Evolutionary conservation across 805 yeast genomes (phyloP), one percentile per base, ranked within the genome.

Genomic region (Lipomyces yamanashiensis): DNA sequence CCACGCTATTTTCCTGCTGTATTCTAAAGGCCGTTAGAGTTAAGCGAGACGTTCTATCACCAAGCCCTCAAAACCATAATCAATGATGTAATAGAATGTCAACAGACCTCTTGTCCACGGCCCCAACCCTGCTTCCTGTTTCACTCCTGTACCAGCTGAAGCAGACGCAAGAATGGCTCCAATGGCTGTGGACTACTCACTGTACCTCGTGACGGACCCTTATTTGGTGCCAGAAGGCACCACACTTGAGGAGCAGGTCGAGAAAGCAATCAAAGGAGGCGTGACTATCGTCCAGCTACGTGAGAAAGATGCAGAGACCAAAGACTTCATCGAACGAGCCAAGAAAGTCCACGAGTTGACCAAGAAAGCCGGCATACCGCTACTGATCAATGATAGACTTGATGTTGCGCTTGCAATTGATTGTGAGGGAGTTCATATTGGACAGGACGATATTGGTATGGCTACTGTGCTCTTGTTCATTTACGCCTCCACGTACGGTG

Each of bases 361-460:
- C 41, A 76, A 78, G 43, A 73, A 76, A 34, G 82, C 80, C 47
- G 81, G 82, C 0, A 85, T 92, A 7, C 97, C 97, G 0, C 78
- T 92, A 68, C 84, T 92, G 40, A 91, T 92, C 72, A 90, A 92
- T 70, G 97, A 92, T 72, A 78, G 97, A 57, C 82, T 90, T 1
- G 98, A 92, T 72, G 90, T 92, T 12, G 97, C 97, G 0, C 77
- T 92, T 50, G 97, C 97, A 0, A 81, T 90, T 61, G 95, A 84
- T 69, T 96, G 96, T 1, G 97, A 90, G 67, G 96, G 96, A 41
- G 87, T 92, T 8, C 98, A 92, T 77, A 90, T 92, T 21, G 98
- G 98, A 0, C 97, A 92, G 74, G 92, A 87, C 58, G 98, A 92
- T 73, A 89, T 92, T 90, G 78, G 77, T 51, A 44, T 5, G 66